Conservation (phyloP, 148 eudicot species). For the Salicornia ramosissima region DNA sequence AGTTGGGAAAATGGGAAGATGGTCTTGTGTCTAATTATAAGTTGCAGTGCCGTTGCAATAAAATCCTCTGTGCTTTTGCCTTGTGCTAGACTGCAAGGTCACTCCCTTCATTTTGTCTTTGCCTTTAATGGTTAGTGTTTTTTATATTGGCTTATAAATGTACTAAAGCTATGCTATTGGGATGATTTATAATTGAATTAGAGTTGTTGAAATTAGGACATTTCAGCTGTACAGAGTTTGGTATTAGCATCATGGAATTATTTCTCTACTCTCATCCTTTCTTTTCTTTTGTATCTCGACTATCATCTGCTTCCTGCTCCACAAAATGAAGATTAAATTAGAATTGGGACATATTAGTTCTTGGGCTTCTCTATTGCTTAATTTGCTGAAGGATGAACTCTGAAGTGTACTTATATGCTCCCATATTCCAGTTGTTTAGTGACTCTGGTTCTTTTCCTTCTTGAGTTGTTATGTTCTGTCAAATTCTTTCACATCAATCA, state of each 20-base stretch:
- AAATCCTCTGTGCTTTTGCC: background rate
- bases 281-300: background rate
- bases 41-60: background rate
- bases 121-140: background rate
- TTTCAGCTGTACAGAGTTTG: background rate
- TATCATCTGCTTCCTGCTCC: background rate
- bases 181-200: background rate
- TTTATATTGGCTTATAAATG: background rate
- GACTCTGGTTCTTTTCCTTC: background rate
- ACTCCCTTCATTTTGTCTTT: background rate
- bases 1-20: background rate
- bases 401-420: constrained; percentile 1
- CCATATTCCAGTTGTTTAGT: background rate
- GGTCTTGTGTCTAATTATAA: background rate
- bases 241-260: background rate
- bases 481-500: background rate
- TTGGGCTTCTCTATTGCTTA: background rate
- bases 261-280: background rate
- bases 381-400: constrained; percentile 1
- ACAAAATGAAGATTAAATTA: background rate
- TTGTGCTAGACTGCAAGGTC: background rate
- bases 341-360: too few relatives aligned
- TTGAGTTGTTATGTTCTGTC: background rate
- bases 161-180: background rate
- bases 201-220: background rate